A percentile compares a stretch with the other conserved stretches of the same genome.
These are phyloP conservation scores for Candida adriatica DNA, from an alignment of 805 yeast species.

Conservation along the genomic window DNA sequence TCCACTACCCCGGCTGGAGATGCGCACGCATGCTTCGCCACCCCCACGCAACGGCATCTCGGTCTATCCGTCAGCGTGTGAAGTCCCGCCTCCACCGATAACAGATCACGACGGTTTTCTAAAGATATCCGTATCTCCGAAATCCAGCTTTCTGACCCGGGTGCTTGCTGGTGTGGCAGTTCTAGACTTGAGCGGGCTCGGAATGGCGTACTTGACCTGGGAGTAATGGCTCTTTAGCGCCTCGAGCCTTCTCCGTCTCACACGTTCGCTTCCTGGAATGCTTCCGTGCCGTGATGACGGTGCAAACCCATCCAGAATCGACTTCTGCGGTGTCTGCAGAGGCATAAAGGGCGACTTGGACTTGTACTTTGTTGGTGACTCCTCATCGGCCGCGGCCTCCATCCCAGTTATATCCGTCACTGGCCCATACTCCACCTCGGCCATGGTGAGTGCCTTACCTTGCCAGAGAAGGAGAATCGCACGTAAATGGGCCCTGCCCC, in stretches of 20 bases:
- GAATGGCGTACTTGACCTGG: constrained; percentile 29
- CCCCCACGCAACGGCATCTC: not conserved
- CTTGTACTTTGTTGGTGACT: constrained; percentile 18
- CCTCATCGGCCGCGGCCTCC: constrained; percentile 14
- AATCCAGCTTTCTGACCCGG: constrained; percentile 8
- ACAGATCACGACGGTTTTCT: constrained; percentile 1
- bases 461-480: constrained; percentile 32
- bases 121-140: constrained; percentile 7
- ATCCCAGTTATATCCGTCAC: constrained; percentile 1
- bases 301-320: constrained; percentile 3
- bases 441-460: constrained; percentile 9
- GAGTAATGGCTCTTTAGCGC: constrained; percentile 30
- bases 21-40: not conserved
- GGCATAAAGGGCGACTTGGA: constrained; percentile 5
- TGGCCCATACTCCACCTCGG: constrained; percentile 2
- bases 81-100: not conserved
- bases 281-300: constrained; percentile 11
- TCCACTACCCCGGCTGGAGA: no score
- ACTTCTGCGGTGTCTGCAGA: constrained; percentile 20
- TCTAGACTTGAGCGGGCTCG: constrained; percentile 28
- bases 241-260: constrained; percentile 29
- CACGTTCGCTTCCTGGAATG: constrained; percentile 32
- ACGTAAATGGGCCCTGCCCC: constrained; percentile 33
- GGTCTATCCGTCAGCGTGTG: not conserved
- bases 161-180: constrained; percentile 1